A percentile compares a stretch with the other conserved stretches of the same genome.
phyloP scores from a whole-genome alignment of 208 protist genomes.

The Acanthamoeba rhysodes region DNA sequence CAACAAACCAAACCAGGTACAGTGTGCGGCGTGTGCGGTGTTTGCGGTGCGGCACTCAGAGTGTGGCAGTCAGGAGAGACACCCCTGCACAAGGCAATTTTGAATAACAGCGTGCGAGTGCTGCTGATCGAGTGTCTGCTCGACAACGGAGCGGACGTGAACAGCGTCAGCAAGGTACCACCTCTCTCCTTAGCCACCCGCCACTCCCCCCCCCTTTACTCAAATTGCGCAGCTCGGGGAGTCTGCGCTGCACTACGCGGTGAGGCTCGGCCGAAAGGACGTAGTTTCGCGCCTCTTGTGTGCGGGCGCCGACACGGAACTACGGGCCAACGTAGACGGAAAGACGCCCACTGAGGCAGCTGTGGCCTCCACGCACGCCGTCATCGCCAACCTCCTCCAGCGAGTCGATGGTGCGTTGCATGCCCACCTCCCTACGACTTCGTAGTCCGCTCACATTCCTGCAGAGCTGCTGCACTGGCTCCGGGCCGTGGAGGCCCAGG shows the following conservation, averaged over 20 bases:
- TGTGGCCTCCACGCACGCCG: not conserved
- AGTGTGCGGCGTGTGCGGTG: not conserved
- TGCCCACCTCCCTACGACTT: constrained; percentile 24
- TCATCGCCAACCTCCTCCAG: constrained; percentile 73
- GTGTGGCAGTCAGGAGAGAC: constrained; percentile 78
- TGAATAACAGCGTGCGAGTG: constrained; percentile 82
- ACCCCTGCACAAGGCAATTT: constrained; percentile 83
- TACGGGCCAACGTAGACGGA: not conserved
- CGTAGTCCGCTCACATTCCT: not conserved
- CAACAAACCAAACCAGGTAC: constrained; percentile 78
- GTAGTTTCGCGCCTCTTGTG: constrained; percentile 45
- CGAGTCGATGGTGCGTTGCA: constrained; percentile 72
- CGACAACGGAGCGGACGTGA: constrained; percentile 70
- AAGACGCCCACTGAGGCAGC: constrained; percentile 78
- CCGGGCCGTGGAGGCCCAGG: not conserved
- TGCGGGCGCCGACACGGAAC: constrained; percentile 38
- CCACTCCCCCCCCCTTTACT: not conserved
- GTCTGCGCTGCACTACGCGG: constrained; percentile 61
- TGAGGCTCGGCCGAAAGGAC: constrained; percentile 61
- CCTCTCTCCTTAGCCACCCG: not conserved
- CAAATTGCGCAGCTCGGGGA: constrained; percentile 10
- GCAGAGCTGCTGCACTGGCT: constrained; percentile 26
- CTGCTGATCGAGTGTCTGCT: constrained; percentile 77
- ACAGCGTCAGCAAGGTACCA: constrained; percentile 56
- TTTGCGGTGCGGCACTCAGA: not conserved